These are phyloP conservation scores for Komagataella kurtzmanii DNA, from an alignment of 805 yeast genomes.

Conservation along the genomic window DNA sequence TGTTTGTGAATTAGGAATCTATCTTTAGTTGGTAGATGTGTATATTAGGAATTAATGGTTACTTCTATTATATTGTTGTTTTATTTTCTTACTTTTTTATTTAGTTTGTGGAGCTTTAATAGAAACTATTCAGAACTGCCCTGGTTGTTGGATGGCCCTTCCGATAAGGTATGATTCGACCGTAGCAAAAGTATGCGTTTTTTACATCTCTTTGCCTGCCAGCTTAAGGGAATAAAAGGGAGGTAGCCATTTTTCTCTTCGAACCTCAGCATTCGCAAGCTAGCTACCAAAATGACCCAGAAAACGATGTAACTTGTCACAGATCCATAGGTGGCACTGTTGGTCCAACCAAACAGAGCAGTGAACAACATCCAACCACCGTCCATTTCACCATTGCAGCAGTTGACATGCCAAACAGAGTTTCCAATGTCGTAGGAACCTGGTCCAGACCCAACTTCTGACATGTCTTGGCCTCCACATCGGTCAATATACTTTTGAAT, in stretches of 20 bases:
- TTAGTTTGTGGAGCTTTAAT: background rate
- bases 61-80: background rate
- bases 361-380: slow-evolving; percentile 34
- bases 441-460: slow-evolving; percentile 35
- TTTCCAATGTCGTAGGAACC: slow-evolving; percentile 30
- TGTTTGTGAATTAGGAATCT: background rate
- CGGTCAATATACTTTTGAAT: slow-evolving; percentile 24
- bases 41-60: background rate
- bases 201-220: slow-evolving; percentile 40
- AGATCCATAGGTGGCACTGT: slow-evolving; percentile 32
- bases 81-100: no score
- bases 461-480: slow-evolving; percentile 30
- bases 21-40: background rate
- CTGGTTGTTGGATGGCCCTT: background rate
- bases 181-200: slow-evolving; percentile 13
- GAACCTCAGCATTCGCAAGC: slow-evolving; percentile 17
- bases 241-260: slow-evolving; percentile 45
- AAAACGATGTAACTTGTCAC: slow-evolving; percentile 23
- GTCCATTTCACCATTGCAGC: slow-evolving; percentile 34
- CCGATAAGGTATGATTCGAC: background rate
- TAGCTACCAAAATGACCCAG: slow-evolving; percentile 21
- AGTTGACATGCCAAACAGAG: slow-evolving; percentile 37
- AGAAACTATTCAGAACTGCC: background rate
- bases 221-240: slow-evolving; percentile 39
- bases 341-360: slow-evolving; percentile 34